A percentile compares a stretch with the other conserved stretches of the same genome.
Evolutionary conservation across 441 rosid genomes (phyloP).

Genomic region (Syzygium malaccense): DNA sequence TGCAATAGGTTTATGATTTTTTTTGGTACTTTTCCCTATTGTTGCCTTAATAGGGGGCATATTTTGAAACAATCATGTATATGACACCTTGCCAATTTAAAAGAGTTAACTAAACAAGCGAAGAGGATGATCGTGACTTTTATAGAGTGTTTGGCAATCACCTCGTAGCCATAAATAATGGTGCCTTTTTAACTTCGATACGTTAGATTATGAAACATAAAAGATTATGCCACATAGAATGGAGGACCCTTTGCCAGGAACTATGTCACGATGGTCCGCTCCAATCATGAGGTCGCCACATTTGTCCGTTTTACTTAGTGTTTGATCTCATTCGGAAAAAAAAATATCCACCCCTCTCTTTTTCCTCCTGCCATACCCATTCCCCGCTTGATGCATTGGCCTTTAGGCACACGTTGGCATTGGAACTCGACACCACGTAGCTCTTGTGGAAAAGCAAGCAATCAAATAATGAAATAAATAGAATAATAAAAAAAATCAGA

Average conservation of each 20-base stretch:
- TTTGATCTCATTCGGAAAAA: not conserved
- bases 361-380: not conserved
- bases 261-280: not conserved
- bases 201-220: not conserved
- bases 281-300: not conserved
- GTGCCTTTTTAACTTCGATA: not conserved
- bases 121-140: not conserved
- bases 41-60: not conserved
- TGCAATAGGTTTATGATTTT: no score
- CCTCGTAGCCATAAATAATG: not conserved
- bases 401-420: not conserved
- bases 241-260: not conserved
- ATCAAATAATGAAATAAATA: no score
- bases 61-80: not conserved
- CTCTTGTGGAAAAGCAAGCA: not conserved
- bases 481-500: no score
- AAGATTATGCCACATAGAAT: not conserved
- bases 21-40: no score
- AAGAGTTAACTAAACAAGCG: not conserved
- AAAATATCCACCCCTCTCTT: no score
- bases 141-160: not conserved
- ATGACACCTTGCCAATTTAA: not conserved
- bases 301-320: not conserved
- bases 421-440: not conserved
- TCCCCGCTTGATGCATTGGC: not conserved